Percentiles rank a stretch among this genome's conserved stretches.
phyloP scores from a whole-genome alignment of 805 yeast species.

The Suhomyces prunicola region DNA sequence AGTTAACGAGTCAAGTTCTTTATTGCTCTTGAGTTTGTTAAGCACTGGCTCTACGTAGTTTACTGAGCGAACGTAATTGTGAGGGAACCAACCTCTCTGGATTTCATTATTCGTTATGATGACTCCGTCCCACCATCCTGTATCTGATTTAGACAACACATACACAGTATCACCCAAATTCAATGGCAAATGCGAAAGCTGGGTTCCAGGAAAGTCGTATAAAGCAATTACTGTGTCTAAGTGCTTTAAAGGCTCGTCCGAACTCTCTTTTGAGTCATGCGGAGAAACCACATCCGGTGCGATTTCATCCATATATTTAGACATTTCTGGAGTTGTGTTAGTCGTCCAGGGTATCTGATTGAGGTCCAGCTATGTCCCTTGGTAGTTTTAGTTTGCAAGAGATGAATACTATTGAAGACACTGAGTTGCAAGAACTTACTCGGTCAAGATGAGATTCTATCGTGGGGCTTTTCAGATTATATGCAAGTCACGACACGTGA shows the following conservation, averaged over 20 bases:
- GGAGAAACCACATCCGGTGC: slow-evolving; percentile 40
- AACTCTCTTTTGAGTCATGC: slow-evolving; percentile 17
- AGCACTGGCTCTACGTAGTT: slow-evolving; percentile 42
- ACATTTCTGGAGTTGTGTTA: neutral
- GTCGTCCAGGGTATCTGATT: neutral
- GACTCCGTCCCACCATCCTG: slow-evolving; percentile 91
- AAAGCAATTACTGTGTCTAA: slow-evolving; percentile 59
- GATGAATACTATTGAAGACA: neutral
- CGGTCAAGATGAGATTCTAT: neutral
- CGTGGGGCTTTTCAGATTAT: neutral
- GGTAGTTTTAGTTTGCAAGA: neutral
- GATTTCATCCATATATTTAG: slow-evolving; percentile 30
- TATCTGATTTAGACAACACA: slow-evolving; percentile 59
- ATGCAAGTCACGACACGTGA: neutral
- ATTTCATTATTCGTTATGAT: slow-evolving; percentile 35
- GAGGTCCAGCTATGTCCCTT: neutral
- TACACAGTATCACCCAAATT: slow-evolving; percentile 66
- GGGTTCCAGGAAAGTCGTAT: slow-evolving; percentile 53
- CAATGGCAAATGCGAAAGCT: slow-evolving; percentile 50
- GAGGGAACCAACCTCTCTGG: slow-evolving; percentile 84
- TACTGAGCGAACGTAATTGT: slow-evolving; percentile 51
- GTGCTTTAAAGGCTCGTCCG: slow-evolving; percentile 30
- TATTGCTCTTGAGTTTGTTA: slow-evolving; percentile 34
- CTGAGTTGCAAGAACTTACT: neutral
- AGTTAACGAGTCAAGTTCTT: slow-evolving; percentile 41